These are phyloP conservation scores for Artemisia annua DNA, from an alignment of 129 eudicot genomes.

Conservation along the genomic window DNA sequence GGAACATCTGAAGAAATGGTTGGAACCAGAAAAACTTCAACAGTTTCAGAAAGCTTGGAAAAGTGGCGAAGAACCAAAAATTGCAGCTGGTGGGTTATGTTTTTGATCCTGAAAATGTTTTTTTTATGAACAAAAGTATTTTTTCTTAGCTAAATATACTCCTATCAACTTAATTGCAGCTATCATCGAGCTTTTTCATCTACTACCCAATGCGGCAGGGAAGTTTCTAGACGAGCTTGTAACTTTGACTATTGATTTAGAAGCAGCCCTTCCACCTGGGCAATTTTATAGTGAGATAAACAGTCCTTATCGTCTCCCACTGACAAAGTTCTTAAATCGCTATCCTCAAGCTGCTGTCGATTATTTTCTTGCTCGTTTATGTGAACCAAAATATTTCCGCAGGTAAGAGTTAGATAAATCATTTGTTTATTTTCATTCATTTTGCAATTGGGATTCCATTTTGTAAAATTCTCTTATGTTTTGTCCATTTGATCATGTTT, in stretches of 20 bases:
- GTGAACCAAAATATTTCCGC: slow-evolving; percentile 88
- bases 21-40: slow-evolving; percentile 97
- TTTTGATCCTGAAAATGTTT: neutral
- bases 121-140: neutral
- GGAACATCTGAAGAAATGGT: slow-evolving; percentile 96
- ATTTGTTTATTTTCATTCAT: neutral
- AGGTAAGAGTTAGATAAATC: slow-evolving; percentile 42
- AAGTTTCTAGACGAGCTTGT: slow-evolving; percentile 98
- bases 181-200: slow-evolving; percentile 94
- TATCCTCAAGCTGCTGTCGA: slow-evolving; percentile 92
- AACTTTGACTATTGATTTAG: slow-evolving; percentile 88
- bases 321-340: slow-evolving; percentile 84
- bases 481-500: slow-evolving; percentile 25
- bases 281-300: slow-evolving; percentile 97
- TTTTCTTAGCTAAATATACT: neutral
- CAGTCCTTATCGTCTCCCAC: slow-evolving; percentile 96
- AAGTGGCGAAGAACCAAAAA: slow-evolving; percentile 97
- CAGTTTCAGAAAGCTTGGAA: slow-evolving; percentile 94
- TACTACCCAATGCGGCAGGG: slow-evolving; percentile 96
- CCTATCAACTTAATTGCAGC: slow-evolving; percentile 58
- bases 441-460: neutral
- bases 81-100: slow-evolving; percentile 84
- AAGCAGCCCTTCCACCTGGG: slow-evolving; percentile 88
- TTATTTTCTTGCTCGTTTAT: slow-evolving; percentile 90
- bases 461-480: neutral